Evolutionary conservation across 129 eudicot genomes (phyloP), one percentile per base, ranked within the genome.

Genomic region (Flaveria trinervia): DNA sequence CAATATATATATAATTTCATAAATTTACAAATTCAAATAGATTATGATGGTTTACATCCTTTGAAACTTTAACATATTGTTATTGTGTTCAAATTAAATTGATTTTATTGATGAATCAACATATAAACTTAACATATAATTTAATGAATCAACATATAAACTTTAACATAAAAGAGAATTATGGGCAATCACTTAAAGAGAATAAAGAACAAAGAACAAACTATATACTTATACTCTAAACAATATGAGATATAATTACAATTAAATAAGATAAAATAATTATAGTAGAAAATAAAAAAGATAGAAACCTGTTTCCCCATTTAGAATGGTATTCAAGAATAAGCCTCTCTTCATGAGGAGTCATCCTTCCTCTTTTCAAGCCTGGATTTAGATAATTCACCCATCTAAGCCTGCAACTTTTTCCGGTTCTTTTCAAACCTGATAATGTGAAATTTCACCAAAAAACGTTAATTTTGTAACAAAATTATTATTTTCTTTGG

Each of bases 391-490:
- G 90, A 85, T 92, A 92, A 82, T 92, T 92, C 77, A 92, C 98
- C 98, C 98, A 92, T 64, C 98, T 83, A 69, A 92, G 80, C 78
- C 98, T 83, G 92, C 98, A 92, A 83, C 98, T 92, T 82, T 92
- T 92, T 62, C 96, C 98, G 68, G 90, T 90, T 83, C 98, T 84
- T 86, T 88, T 90, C 71, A 92, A 85, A 88, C 98, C 98, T 92
- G 83, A 80, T 80, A 60, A 41, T 68, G 86, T 74, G 77, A 83
- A 60, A 80, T 66, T 80, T 56, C 62, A 74, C 84, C 66, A 74
- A 80, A 80, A 79, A 73, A 64, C 48, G 64, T 49, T 30, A 80
- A 74, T 48, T 48, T 60, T 30, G 44, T 12, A n/a, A 28, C 55
- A 59, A 60, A 70, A 9, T 28, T 77, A 79, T 11, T 4, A 26